A percentile compares a stretch with the other conserved stretches of the same genome.
These are phyloP conservation scores for Leptomonas pyrrhocoris DNA, from an alignment of 208 protist species.

Conservation along the genomic window DNA sequence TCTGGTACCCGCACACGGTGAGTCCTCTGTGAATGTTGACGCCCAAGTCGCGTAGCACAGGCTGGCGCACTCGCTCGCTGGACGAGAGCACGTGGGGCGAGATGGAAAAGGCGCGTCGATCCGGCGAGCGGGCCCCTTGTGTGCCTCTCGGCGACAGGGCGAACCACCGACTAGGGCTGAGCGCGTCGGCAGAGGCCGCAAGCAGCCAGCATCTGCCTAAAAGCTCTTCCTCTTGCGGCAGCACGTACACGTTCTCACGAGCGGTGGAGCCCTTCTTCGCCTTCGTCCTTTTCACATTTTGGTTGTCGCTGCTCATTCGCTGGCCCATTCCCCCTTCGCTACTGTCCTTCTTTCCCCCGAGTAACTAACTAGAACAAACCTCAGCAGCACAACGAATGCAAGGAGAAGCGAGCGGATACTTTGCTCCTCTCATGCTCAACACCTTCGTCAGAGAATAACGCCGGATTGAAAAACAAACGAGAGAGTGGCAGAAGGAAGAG, in stretches of 20 bases:
- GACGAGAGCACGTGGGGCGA: background rate
- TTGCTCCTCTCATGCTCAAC: too few species aligned
- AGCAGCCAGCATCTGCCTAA: constrained; percentile 45
- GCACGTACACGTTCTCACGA: background rate
- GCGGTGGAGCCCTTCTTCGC: background rate
- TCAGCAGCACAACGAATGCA: too few species aligned
- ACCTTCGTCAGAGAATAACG: too few species aligned
- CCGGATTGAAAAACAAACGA: too few species aligned
- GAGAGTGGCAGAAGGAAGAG: too few species aligned
- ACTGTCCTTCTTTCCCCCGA: background rate
- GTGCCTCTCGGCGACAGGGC: background rate
- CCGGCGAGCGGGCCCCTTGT: background rate
- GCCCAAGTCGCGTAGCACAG: constrained; percentile 14
- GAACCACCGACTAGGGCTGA: constrained; percentile 46
- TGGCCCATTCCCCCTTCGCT: constrained; percentile 7
- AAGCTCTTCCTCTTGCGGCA: constrained; percentile 14
- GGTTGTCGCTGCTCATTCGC: constrained; percentile 13
- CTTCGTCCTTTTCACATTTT: background rate
- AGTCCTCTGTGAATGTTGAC: constrained; percentile 16
- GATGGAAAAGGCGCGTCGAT: constrained; percentile 24
- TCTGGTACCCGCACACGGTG: constrained; percentile 4
- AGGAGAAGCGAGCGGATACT: too few species aligned
- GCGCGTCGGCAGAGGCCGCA: constrained; percentile 4
- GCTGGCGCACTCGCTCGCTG: constrained; percentile 10
- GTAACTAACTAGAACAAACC: background rate